Evolutionary conservation across 2,329 filamentous ascomycete species (phyloP).

Genomic region (Endoconidiophora polonica): DNA sequence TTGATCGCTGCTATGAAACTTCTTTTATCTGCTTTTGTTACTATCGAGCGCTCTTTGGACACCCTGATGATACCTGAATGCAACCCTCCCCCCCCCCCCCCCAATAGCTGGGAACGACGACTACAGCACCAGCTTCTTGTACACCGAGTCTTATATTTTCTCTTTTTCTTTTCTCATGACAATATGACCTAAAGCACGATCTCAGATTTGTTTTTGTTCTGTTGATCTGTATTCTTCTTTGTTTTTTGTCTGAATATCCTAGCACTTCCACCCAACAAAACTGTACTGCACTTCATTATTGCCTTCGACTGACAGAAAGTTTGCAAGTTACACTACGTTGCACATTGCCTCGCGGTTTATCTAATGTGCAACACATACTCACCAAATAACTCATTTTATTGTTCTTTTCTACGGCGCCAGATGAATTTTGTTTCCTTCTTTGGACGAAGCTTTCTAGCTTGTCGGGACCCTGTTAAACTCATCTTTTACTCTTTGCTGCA

Average conservation of each 20-base stretch:
- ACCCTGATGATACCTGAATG: neutral
- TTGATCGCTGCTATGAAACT: neutral
- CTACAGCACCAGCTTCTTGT: constrained; percentile 1
- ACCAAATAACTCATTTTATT: neutral
- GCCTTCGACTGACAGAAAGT: neutral
- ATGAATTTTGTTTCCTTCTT: neutral
- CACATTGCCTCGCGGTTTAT: neutral
- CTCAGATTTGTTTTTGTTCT: neutral
- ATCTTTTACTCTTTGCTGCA: constrained; percentile 3
- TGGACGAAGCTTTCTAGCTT: neutral
- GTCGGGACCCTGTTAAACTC: neutral
- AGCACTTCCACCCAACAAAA: neutral
- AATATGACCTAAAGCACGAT: neutral
- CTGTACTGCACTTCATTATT: neutral
- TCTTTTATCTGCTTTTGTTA: neutral
- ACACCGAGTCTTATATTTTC: neutral
- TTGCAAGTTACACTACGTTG: constrained; percentile 4
- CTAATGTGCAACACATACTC: neutral
- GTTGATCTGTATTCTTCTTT: neutral
- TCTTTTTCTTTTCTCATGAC: neutral
- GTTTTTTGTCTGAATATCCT: neutral
- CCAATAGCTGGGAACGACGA: neutral
- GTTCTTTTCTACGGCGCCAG: neutral
- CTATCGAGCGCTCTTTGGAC: neutral
- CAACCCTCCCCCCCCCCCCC: neutral